phyloP scores from a whole-genome alignment of 352 stramenopile species.

The Phytophthora lateralis region DNA sequence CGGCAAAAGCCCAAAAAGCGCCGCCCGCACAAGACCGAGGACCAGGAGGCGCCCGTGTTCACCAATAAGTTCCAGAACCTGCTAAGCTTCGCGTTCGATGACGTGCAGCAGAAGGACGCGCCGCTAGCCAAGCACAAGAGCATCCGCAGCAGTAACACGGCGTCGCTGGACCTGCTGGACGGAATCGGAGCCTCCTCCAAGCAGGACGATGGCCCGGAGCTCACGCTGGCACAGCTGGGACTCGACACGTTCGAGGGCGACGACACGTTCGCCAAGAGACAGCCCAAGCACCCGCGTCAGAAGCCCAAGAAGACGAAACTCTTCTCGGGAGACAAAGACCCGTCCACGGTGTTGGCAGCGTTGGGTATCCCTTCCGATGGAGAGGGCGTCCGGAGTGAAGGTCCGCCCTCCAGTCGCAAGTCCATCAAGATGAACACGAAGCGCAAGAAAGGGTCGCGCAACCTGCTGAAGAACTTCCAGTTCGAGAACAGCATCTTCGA shows the following conservation, averaged over 20 bases:
- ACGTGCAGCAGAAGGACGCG: constrained; percentile 15
- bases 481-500: constrained; percentile 90
- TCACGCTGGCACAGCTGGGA: constrained; percentile 55
- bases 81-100: constrained; percentile 73
- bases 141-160: background rate
- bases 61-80: constrained; percentile 89
- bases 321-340: constrained; percentile 35
- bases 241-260: constrained; percentile 36
- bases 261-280: constrained; percentile 35
- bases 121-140: background rate
- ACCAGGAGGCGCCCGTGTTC: constrained; percentile 51
- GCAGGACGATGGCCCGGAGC: constrained; percentile 34
- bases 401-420: constrained; percentile 40
- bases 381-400: constrained; percentile 15
- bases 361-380: constrained; percentile 36
- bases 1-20: constrained; percentile 22
- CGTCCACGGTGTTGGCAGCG: constrained; percentile 37
- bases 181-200: constrained; percentile 29
- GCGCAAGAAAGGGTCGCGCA: constrained; percentile 77
- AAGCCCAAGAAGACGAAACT: constrained; percentile 52
- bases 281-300: constrained; percentile 41
- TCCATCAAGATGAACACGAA: constrained; percentile 66
- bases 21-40: constrained; percentile 13
- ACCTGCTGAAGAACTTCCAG: constrained; percentile 80
- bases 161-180: constrained; percentile 27